These are phyloP conservation scores for Suillus subalutaceus DNA, from an alignment of 768 basidiomycete genomes.

Conservation along the genomic window DNA sequence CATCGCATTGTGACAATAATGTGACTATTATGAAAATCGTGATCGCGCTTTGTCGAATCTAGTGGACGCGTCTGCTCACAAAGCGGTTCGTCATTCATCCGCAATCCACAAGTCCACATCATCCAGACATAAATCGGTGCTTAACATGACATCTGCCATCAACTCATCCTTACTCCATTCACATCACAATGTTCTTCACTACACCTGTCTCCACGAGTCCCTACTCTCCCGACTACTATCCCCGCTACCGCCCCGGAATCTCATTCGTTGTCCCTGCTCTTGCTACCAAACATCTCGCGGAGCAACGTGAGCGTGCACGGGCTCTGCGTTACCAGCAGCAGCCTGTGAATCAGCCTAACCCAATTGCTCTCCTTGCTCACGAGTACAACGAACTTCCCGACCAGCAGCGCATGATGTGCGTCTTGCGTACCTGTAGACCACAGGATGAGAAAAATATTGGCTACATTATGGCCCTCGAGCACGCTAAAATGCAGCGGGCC, in stretches of 20 bases:
- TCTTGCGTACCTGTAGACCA: not conserved
- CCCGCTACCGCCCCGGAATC: not conserved
- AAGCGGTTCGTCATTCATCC: not conserved
- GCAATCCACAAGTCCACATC: conserved; percentile 1
- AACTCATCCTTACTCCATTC: not conserved
- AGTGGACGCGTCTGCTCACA: not conserved
- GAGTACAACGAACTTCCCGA: conserved; percentile 1
- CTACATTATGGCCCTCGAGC: not conserved
- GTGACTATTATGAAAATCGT: not conserved
- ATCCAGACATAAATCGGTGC: not conserved
- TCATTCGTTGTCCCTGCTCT: not conserved
- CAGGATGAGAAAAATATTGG: not conserved
- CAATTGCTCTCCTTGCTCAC: conserved; percentile 4
- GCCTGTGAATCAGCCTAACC: not conserved
- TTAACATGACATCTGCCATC: not conserved
- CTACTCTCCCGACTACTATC: not conserved
- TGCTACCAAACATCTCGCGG: conserved; percentile 31
- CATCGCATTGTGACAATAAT: not conserved
- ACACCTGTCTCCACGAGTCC: not conserved
- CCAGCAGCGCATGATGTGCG: not conserved
- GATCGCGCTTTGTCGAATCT: not conserved
- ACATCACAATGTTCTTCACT: not conserved
- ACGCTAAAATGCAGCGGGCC: not conserved
- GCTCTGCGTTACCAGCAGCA: conserved; percentile 1
- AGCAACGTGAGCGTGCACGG: not conserved